phyloP scores from a whole-genome alignment of 768 basidiomycete genomes.

The Leccinum subtestaceum region DNA sequence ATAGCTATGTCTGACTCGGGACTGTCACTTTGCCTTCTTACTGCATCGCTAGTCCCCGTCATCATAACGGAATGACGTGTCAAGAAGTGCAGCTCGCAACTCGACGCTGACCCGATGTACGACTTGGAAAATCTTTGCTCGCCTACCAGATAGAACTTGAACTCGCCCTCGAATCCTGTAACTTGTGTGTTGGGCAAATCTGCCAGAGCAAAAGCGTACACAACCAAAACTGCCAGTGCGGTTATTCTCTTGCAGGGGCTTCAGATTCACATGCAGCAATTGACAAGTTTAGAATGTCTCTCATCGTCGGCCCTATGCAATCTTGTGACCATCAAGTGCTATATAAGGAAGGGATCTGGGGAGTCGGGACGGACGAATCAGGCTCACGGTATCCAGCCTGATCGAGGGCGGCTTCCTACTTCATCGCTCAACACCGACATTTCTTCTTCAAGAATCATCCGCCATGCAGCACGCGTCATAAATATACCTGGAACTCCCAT shows the following conservation, averaged over 20 bases:
- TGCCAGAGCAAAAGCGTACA: background rate
- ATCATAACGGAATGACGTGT: too few relatives aligned
- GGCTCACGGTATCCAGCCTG: background rate
- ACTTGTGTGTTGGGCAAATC: too few relatives aligned
- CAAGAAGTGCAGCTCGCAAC: too few relatives aligned
- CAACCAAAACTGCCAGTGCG: background rate
- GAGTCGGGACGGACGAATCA: background rate
- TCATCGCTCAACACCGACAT: background rate
- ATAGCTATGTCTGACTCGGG: too few relatives aligned
- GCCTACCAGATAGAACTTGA: too few relatives aligned
- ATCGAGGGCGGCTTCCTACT: background rate
- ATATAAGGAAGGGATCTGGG: background rate
- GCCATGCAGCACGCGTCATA: background rate
- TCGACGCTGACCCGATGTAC: too few relatives aligned
- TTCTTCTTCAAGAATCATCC: background rate
- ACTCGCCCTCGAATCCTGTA: too few relatives aligned
- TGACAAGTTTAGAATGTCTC: too few relatives aligned
- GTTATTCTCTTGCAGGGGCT: background rate
- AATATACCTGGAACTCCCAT: conserved; percentile 1
- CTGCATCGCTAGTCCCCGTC: too few relatives aligned
- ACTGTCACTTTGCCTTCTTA: too few relatives aligned
- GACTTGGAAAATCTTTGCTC: too few relatives aligned
- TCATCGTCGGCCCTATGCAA: background rate
- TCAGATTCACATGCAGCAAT: background rate
- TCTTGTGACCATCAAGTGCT: background rate